Evolutionary conservation across 2,329 filamentous ascomycete genomes (phyloP).

Genomic region (Colletotrichum sp.): DNA sequence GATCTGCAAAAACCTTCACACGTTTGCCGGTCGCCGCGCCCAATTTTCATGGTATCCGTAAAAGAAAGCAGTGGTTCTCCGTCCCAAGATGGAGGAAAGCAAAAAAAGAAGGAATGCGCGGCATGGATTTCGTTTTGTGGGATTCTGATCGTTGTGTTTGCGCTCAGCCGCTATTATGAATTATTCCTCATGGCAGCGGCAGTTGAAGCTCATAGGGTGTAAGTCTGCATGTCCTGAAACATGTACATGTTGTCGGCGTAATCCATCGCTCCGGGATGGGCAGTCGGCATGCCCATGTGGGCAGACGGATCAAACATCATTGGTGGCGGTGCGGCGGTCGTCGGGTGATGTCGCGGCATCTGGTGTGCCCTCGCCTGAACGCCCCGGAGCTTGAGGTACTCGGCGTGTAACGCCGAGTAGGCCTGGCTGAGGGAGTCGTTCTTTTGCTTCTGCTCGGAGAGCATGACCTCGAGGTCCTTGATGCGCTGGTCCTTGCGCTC

Average conservation of each 20-base stretch:
- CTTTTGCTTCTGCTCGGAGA: constrained; percentile 57
- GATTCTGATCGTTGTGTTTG: neutral
- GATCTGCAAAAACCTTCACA: neutral
- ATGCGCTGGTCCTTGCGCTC: constrained; percentile 60
- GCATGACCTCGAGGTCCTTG: constrained; percentile 64
- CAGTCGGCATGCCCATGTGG: constrained; percentile 22
- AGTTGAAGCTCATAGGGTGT: constrained; percentile 21
- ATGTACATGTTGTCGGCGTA: constrained; percentile 33
- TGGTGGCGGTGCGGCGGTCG: constrained; percentile 2
- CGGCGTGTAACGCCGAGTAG: constrained; percentile 53
- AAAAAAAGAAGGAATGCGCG: neutral
- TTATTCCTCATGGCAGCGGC: neutral
- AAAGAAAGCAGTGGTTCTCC: neutral
- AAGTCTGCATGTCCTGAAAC: constrained; percentile 30
- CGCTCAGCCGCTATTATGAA: neutral
- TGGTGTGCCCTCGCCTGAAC: constrained; percentile 13
- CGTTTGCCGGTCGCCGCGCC: neutral
- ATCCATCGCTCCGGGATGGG: constrained; percentile 22
- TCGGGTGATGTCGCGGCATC: constrained; percentile 1
- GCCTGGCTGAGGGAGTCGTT: constrained; percentile 61
- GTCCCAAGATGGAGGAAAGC: neutral
- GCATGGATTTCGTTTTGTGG: neutral
- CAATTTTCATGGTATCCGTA: neutral
- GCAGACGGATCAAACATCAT: constrained; percentile 11
- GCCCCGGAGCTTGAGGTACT: constrained; percentile 42